Conservation (phyloP, 129 eudicot species). For the Lactuca sativa region DNA sequence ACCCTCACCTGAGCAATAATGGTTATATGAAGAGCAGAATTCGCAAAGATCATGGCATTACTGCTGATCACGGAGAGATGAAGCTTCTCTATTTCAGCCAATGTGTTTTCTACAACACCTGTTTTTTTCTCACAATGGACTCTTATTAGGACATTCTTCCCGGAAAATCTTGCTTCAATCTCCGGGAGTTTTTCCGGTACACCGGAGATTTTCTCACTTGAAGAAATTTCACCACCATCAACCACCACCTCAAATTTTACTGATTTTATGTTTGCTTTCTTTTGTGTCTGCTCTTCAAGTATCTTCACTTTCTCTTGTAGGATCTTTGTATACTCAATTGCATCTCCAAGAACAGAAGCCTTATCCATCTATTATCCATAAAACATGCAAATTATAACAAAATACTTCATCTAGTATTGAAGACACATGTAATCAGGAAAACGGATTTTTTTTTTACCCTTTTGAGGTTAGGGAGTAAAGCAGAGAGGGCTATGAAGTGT, state of each 20-base stretch:
- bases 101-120: constrained; percentile 40
- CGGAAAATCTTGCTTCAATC: constrained; percentile 55
- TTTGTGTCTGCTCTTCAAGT: constrained; percentile 53
- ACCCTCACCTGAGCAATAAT: constrained; percentile 8
- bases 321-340: constrained; percentile 60
- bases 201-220: constrained; percentile 23
- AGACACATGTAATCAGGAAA: not conserved
- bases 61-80: constrained; percentile 39
- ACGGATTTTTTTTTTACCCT: constrained; percentile 36
- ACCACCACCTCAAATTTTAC: constrained; percentile 26
- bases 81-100: constrained; percentile 53
- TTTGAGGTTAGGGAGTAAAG: constrained; percentile 63
- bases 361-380: constrained; percentile 56
- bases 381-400: not conserved
- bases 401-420: not conserved
- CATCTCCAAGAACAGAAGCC: constrained; percentile 77
- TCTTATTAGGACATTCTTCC: constrained; percentile 51
- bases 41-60: not conserved
- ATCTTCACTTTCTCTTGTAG: constrained; percentile 59
- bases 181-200: constrained; percentile 43
- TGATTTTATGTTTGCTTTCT: constrained; percentile 29
- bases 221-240: constrained; percentile 29
- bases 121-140: constrained; percentile 54
- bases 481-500: constrained; percentile 55
- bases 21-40: constrained; percentile 15